Evolutionary conservation across 257 asterid genomes (phyloP).

Genomic region (Cynanchum wilfordii): DNA sequence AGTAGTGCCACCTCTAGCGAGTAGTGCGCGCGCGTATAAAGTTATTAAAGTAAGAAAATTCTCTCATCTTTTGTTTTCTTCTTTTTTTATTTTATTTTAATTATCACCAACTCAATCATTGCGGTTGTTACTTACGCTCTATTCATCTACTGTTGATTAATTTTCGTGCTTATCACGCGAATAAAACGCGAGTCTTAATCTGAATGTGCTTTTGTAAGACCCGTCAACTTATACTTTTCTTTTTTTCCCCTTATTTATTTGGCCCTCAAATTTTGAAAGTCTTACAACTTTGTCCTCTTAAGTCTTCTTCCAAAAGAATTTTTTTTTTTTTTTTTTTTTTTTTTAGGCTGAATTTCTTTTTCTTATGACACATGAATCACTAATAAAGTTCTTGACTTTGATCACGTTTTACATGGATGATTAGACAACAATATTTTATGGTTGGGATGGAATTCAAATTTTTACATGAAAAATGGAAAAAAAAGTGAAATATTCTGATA

Average conservation of each 20-base stretch:
- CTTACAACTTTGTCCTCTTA: not conserved
- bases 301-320: not conserved
- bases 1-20: constrained; percentile 14
- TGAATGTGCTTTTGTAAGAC: not conserved
- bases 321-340: not conserved
- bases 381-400: not conserved
- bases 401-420: not conserved
- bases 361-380: not conserved
- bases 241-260: not conserved
- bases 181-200: not conserved
- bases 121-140: not conserved
- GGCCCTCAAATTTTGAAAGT: not conserved
- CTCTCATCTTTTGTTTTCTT: not conserved
- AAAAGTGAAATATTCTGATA: too few species aligned
- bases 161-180: not conserved
- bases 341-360: too few species aligned
- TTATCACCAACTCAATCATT: not conserved
- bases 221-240: not conserved
- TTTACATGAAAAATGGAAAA: too few species aligned
- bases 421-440: not conserved
- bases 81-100: too few species aligned
- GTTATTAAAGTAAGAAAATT: not conserved
- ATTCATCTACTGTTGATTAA: not conserved
- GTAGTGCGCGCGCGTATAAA: constrained; percentile 20
- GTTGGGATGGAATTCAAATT: too few species aligned